A percentile compares a stretch with the other conserved stretches of the same genome.
phyloP scores from a whole-genome alignment of 1,139 yeast species.

The Pichia sp. region DNA sequence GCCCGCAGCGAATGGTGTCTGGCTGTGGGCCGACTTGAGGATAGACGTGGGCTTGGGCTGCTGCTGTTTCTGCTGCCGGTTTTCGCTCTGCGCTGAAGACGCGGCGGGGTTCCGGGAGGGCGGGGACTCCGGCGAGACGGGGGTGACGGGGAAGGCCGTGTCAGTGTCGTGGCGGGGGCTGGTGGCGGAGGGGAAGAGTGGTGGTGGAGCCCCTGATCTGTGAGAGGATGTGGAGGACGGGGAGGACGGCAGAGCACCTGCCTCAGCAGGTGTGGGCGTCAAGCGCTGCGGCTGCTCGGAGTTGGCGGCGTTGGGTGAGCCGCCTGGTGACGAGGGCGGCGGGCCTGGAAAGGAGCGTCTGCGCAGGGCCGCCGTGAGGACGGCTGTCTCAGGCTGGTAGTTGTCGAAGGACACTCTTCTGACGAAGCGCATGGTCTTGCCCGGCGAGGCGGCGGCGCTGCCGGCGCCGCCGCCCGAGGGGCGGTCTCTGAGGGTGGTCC shows the following conservation, averaged over 20 bases:
- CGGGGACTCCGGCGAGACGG: neutral
- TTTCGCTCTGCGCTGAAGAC: neutral
- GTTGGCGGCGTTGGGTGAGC: neutral
- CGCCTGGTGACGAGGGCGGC: too few relatives aligned
- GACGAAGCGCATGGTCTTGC: neutral
- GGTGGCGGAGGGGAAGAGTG: too few relatives aligned
- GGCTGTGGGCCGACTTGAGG: neutral
- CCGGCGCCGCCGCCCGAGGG: too few relatives aligned
- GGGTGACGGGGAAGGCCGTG: neutral
- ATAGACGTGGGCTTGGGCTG: neutral
- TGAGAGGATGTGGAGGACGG: neutral
- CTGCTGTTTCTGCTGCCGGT: neutral
- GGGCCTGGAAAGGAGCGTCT: too few relatives aligned
- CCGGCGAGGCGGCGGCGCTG: too few relatives aligned
- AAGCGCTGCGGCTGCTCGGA: neutral
- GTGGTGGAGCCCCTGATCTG: too few relatives aligned
- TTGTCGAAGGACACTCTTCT: slow-evolving; percentile 23
- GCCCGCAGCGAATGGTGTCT: neutral
- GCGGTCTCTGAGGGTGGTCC: neutral
- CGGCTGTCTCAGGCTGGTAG: slow-evolving; percentile 16
- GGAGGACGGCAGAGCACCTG: neutral
- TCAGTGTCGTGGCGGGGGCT: too few relatives aligned
- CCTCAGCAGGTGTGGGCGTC: neutral
- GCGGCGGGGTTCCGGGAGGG: neutral
- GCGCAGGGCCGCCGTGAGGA: neutral